These are phyloP conservation scores for Venturia oleaginea DNA, from an alignment of 2,329 filamentous ascomycete species.

Conservation along the genomic window DNA sequence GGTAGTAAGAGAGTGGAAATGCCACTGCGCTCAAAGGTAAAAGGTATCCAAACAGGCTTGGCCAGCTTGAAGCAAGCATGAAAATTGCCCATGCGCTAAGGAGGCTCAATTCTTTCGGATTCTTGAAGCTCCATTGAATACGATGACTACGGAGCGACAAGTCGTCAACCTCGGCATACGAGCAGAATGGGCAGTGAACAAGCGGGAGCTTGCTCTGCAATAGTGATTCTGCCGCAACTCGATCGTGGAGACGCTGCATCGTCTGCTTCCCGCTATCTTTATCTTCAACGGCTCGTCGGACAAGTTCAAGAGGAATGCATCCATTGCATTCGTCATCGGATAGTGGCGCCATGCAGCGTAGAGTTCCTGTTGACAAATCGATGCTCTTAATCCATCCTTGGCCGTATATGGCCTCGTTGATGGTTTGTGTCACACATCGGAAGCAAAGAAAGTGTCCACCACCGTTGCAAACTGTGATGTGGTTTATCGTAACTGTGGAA, in stretches of 20 bases:
- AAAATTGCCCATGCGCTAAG: conserved; percentile 41
- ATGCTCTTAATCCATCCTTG: conserved; percentile 84
- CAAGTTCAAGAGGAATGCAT: conserved; percentile 58
- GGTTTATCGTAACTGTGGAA: conserved; percentile 58
- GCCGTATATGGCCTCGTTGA: conserved; percentile 83
- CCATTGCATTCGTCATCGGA: conserved; percentile 56
- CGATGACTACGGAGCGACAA: conserved; percentile 19
- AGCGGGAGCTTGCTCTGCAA: conserved; percentile 65
- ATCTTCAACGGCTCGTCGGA: conserved; percentile 62
- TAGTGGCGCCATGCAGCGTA: conserved; percentile 74
- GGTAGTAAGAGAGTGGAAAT: conserved; percentile 18
- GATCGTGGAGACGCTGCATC: conserved; percentile 66
- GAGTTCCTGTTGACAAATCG: conserved; percentile 59
- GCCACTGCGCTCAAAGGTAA: background rate
- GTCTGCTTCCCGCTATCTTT: conserved; percentile 59
- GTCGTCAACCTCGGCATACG: conserved; percentile 76
- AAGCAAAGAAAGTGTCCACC: conserved; percentile 69
- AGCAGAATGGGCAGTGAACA: conserved; percentile 80
- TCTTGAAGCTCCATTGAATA: conserved; percentile 19
- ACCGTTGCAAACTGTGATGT: conserved; percentile 61
- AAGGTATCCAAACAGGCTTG: conserved; percentile 24
- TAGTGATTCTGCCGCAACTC: conserved; percentile 67
- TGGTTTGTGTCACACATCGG: conserved; percentile 69
- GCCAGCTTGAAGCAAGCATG: conserved; percentile 35
- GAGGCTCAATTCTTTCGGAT: conserved; percentile 26